Percentiles rank a stretch among this genome's conserved stretches.
Conservation (phyloP, 805 yeast genomes). For the Metschnikowia baotianmanensis region DNA sequence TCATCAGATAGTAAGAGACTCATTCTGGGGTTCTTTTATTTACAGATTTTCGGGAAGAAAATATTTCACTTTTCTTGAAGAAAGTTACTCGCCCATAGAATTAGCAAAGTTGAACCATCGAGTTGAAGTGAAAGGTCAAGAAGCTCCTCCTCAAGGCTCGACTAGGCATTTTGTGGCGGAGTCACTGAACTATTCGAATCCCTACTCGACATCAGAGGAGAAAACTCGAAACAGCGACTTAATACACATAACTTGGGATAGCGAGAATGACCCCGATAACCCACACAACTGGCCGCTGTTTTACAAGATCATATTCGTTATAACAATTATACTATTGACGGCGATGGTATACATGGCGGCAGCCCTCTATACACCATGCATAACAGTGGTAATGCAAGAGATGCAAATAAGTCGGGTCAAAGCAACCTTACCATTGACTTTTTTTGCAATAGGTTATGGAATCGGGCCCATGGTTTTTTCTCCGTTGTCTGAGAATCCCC, state of each 20-base stretch:
- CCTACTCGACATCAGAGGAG: slow-evolving; percentile 3
- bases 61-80: slow-evolving; percentile 26
- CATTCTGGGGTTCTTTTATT: slow-evolving; percentile 27
- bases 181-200: slow-evolving; percentile 4
- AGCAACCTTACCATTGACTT: slow-evolving; percentile 50
- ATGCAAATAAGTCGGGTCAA: slow-evolving; percentile 43
- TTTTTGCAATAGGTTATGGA: slow-evolving; percentile 62
- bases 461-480: slow-evolving; percentile 58
- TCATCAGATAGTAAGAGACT: slow-evolving; percentile 28
- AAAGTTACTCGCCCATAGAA: slow-evolving; percentile 25
- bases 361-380: slow-evolving; percentile 54
- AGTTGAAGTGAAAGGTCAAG: slow-evolving; percentile 11
- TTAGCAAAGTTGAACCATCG: slow-evolving; percentile 26
- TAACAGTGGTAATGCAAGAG: slow-evolving; percentile 41
- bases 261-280: slow-evolving; percentile 52
- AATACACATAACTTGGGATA: slow-evolving; percentile 32
- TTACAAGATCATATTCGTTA: slow-evolving; percentile 38
- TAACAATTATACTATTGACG: slow-evolving; percentile 45
- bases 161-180: slow-evolving; percentile 3
- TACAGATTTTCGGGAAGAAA: slow-evolving; percentile 27
- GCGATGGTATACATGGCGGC: slow-evolving; percentile 57
- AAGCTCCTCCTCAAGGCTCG: slow-evolving; percentile 5
- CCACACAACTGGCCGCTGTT: slow-evolving; percentile 55
- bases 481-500: slow-evolving; percentile 56
- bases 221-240: slow-evolving; percentile 4